Percentiles rank a stretch among this genome's conserved stretches.
Evolutionary conservation across 495 filamentous ascomycete genomes (phyloP).

Genomic region (Neurospora terricola): DNA sequence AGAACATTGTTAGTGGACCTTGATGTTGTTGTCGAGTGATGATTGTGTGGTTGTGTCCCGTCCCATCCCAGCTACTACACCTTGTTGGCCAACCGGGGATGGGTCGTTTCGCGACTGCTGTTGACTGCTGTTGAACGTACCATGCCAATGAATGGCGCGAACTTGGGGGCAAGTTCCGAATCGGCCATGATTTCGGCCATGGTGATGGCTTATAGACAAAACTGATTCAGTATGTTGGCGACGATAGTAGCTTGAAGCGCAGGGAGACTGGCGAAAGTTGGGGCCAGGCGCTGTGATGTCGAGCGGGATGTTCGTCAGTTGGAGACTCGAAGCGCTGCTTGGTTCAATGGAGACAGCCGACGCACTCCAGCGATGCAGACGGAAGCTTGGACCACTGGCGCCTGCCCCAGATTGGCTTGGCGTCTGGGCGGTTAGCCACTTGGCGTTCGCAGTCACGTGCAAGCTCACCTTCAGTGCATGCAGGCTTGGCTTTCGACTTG

Average conservation of each 20-base stretch:
- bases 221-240: neutral
- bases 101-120: neutral
- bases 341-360: neutral
- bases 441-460: neutral
- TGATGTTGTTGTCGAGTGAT: constrained; percentile 5
- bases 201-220: neutral
- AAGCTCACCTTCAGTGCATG: neutral
- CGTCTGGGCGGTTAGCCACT: neutral
- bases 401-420: neutral
- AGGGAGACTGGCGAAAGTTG: neutral
- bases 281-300: neutral
- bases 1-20: constrained; percentile 26
- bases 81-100: constrained; percentile 2
- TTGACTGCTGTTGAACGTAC: no score
- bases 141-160: constrained; percentile 96
- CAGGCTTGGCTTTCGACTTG: neutral
- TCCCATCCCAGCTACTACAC: neutral
- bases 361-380: neutral
- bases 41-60: constrained; percentile 20
- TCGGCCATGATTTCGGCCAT: constrained; percentile 48
- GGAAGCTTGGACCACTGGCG: neutral
- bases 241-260: neutral
- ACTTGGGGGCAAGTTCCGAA: constrained; percentile 67
- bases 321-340: neutral
- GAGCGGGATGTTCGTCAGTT: neutral